A percentile compares a stretch with the other conserved stretches of the same genome.
Conservation (phyloP, 805 yeast species). For the Candida silvatica region DNA sequence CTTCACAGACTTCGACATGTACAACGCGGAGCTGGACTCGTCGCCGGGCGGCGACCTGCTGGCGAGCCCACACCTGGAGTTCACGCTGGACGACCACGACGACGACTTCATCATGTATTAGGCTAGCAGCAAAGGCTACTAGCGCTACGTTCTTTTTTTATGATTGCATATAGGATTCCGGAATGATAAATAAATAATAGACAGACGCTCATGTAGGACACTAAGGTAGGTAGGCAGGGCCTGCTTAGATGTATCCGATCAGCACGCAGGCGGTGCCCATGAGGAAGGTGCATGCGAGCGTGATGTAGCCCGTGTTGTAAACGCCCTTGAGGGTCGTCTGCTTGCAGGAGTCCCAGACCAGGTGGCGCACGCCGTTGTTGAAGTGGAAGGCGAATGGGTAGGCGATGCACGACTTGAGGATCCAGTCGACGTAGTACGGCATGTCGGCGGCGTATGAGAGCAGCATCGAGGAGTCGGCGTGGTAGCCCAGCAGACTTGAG, state of each 20-base stretch:
- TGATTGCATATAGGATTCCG: no score
- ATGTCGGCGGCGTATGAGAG: constrained; percentile 50
- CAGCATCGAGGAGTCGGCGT: constrained; percentile 43
- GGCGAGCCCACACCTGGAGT: constrained; percentile 13
- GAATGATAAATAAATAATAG: constrained; percentile 3
- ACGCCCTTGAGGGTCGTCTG: constrained; percentile 81
- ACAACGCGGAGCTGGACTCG: background rate
- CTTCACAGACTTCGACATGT: constrained; percentile 2
- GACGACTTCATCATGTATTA: constrained; percentile 22
- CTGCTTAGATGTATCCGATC: background rate
- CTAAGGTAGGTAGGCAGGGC: no score
- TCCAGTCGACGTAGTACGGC: constrained; percentile 54
- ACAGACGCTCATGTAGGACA: background rate
- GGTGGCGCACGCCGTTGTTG: constrained; percentile 85
- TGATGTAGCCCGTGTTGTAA: constrained; percentile 84
- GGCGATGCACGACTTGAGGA: constrained; percentile 61
- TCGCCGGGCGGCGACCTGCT: background rate
- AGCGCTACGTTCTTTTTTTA: no score
- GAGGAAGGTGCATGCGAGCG: constrained; percentile 54
- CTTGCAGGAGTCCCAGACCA: constrained; percentile 85
- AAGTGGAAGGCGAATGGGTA: constrained; percentile 84
- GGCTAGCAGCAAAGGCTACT: no score
- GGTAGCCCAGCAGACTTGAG: constrained; percentile 53
- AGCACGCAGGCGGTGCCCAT: constrained; percentile 35
- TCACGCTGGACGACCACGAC: constrained; percentile 18